Base-by-base conservation (phyloP, 768 basidiomycete species). In the Mycena capillaripes region DNA sequence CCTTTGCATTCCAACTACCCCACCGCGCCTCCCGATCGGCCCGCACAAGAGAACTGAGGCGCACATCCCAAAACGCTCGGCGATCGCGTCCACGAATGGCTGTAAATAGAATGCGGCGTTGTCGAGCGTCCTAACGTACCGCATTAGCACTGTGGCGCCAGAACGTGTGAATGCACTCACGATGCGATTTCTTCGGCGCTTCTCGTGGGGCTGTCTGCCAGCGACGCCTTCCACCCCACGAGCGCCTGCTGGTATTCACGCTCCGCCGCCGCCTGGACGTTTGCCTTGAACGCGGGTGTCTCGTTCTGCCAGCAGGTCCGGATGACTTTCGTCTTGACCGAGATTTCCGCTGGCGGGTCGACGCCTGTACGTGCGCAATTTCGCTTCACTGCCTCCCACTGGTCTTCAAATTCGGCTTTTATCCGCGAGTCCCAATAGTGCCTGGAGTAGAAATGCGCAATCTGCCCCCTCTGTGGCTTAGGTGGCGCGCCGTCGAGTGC, bases 1-100 rank as follows among this genome's bases (percentile, higher is more conserved):
- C 64, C 64, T 66, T 19, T 42, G 66, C 12, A 67, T 21, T 17
- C 46, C 56, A 0, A 67, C 16, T 14, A 4, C 9, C 7, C 66
- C 66, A 2, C 57, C 42, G 6, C 36, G 38, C 12, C 30, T 25
- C 10, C 66, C 66, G 32, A 67, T 68, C 4, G 66, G 66, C 2
- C 58, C 48, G 10, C 38, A 40, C 5, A 67, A 14, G 17, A 60
- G 14, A 2, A 68, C 8, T 34, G 66, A 38, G 4, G n/a, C 66
- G 12, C 32, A 36, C 66, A 68, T 68, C 25, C 66, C 66, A 23
- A 50, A 68, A 0, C 66, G 57, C 11, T 68, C 25, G 3, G 32
- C 4, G 6, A 60, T 52, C 2, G 34, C 38, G 36, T 68, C 57
- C 14, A 52, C 56, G 14, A 52, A 68, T 0, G 66, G 66, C 48